Evolutionary conservation across 192 early-diverging fungal genomes (phyloP), one percentile per base, ranked within the genome.

Genomic region (Chytriomyces hyalinus): DNA sequence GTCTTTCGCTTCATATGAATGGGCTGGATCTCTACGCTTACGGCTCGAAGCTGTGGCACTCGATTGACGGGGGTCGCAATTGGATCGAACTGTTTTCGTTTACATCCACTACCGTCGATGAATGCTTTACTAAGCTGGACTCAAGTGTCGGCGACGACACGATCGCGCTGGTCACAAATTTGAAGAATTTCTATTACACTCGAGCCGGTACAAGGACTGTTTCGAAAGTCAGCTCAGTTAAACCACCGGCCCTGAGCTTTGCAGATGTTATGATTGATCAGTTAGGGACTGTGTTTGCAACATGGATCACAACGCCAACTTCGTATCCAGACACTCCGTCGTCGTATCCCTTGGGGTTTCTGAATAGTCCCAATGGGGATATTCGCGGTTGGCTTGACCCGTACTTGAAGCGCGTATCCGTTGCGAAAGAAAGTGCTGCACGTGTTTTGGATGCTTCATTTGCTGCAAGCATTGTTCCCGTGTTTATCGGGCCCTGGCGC

Each of bases 11-110:
- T 66, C 78, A 79, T 49, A 9, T 49, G 26, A 79, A 79, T 57
- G 65, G 63, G 22, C 51, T 79, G 26, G 78, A 79, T 60, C 59
- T 79, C 51, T 79, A 73, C 60, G 65, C 50, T 11, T 79, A 67
- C 47, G 78, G 78, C 26, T 73, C 67, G 20, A 48, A 66, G 24
- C 53, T 79, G 7, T 79, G 71, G 70, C 70, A 68, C 24, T 79
- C 78, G 17, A 66, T 74, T n/a, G 78, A 79, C 59, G 62, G 70
- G 3, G 78, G 78, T 4, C 8, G 61, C 7, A 79, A 68, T 49
- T 79, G 78, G 78, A 5, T 49, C 9, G 22, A 50, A 64, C 17
- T 78, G 6, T 78, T 36, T 48, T 17, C 63, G 20, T 20, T 67
- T 6, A 61, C 53, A 13, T 53, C 61, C 20, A 72, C n/a, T 24